These are phyloP conservation scores for Eimeria sp. DNA, from an alignment of 169 alveolate species.

Conservation along the genomic window DNA sequence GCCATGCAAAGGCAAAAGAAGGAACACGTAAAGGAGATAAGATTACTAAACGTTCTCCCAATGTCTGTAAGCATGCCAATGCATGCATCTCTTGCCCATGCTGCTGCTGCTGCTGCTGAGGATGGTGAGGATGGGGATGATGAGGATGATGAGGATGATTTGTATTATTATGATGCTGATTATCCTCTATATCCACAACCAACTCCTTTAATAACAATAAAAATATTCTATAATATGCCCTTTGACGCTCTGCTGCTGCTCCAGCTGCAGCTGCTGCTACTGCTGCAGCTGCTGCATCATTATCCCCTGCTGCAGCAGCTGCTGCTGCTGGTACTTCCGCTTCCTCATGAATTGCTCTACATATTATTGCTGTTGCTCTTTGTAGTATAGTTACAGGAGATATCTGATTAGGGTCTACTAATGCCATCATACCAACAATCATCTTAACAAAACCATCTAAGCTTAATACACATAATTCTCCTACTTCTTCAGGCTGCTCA, in stretches of 20 bases:
- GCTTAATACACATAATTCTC: constrained; percentile 84
- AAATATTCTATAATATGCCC: constrained; percentile 89
- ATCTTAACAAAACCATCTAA: constrained; percentile 91
- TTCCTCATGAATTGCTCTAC: constrained; percentile 89
- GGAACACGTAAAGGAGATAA: constrained; percentile 97
- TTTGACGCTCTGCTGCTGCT: constrained; percentile 80
- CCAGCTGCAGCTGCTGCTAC: not conserved
- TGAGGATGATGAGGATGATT: not conserved
- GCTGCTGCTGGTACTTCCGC: constrained; percentile 44
- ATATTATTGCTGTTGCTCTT: constrained; percentile 88
- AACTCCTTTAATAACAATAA: constrained; percentile 87
- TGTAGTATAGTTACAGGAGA: constrained; percentile 93
- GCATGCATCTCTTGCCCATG: not conserved
- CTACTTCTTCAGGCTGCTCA: constrained; percentile 43
- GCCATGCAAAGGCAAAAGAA: constrained; percentile 98
- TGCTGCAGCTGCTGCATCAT: constrained; percentile 76
- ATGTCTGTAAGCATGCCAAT: constrained; percentile 81
- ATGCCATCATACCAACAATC: constrained; percentile 92
- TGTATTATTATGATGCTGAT: not conserved
- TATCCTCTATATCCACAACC: not conserved
- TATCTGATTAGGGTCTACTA: constrained; percentile 92
- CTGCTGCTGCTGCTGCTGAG: no score
- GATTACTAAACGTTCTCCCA: constrained; percentile 85
- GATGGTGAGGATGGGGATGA: not conserved
- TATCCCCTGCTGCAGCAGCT: constrained; percentile 37